Base-by-base conservation (phyloP, 2,329 filamentous ascomycete species). In the Botrytis squamosa region DNA sequence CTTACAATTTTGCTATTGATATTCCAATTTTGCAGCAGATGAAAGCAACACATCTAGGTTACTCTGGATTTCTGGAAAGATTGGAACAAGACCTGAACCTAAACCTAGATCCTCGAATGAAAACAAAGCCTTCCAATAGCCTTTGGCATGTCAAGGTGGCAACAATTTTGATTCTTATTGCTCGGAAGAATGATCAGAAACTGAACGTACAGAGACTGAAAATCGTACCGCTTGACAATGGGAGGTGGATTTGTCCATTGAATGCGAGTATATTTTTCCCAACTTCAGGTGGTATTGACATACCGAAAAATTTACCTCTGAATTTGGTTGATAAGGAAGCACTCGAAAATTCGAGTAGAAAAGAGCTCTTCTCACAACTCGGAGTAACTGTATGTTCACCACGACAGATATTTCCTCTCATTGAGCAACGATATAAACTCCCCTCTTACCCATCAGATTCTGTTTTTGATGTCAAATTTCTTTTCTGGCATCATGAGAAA, bases 31-130 rank as follows among this genome's bases (percentile, higher is more conserved):
- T n/a, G 12, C 2, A 52, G 6, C 1, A n/a, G 3, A 52, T 52
- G 49, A 52, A 16, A n/a, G 25, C 12, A 52, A 14, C 0, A 0
- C 1, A n/a, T 52, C 22, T 52, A n/a, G 1, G 6, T 52, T 1
- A 12, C 5, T 2, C 2, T 2, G 25, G 16, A 1, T 52, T 52
- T 16, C 16, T 55, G 49, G 12, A 55, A 16, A 16, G 49, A 55
- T 6, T 55, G 16, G 1, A 14, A 0, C 1, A 55, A 55, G 49
- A 55, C 1, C 1, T 2, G 49, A 3, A 16, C 12, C 3, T 5
- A 33, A 33, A 33, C 33, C 33, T 3, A 16, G 25, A 3, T 55
- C n/a, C 49, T 55, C 25, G 25, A 3, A n/a, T 55, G 25, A 6
- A 16, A 55, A 1, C 25, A 16, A 55, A 25, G 1, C 49, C 49